Percentiles rank a stretch among this genome's conserved stretches.
phyloP scores from a whole-genome alignment of 169 alveolate genomes.

The Plasmodium inui region DNA sequence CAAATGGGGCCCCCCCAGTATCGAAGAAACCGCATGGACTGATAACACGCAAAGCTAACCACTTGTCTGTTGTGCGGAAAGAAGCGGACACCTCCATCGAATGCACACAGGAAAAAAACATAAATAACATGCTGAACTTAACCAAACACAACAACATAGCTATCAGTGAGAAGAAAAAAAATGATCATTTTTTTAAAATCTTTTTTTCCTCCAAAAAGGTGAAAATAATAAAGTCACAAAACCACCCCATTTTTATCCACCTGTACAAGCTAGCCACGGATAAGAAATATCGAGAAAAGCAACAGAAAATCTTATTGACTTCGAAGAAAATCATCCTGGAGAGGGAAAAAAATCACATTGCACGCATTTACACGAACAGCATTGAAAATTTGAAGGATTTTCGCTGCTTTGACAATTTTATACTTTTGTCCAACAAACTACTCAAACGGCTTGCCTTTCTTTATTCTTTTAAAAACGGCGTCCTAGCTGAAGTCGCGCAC shows the following conservation, averaged over 20 bases:
- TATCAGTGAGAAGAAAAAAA: slow-evolving; percentile 46
- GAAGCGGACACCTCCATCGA: neutral
- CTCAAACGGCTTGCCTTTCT: slow-evolving; percentile 34
- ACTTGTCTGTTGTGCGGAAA: neutral
- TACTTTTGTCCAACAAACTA: slow-evolving; percentile 40
- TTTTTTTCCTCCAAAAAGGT: slow-evolving; percentile 74
- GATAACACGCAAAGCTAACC: neutral
- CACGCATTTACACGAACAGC: slow-evolving; percentile 65
- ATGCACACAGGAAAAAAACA: slow-evolving; percentile 23
- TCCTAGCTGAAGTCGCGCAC: slow-evolving; percentile 54
- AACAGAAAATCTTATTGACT: slow-evolving; percentile 50
- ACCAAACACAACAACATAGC: slow-evolving; percentile 8
- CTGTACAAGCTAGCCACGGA: slow-evolving; percentile 69
- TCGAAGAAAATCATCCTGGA: slow-evolving; percentile 50
- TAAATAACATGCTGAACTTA: slow-evolving; percentile 10
- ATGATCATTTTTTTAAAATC: slow-evolving; percentile 70
- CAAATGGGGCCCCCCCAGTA: neutral
- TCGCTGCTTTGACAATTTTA: slow-evolving; percentile 49
- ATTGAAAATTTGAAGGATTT: slow-evolving; percentile 59
- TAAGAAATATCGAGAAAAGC: slow-evolving; percentile 52
- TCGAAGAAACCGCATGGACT: neutral
- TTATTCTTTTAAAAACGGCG: slow-evolving; percentile 65
- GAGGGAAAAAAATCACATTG: slow-evolving; percentile 51
- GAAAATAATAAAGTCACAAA: slow-evolving; percentile 73
- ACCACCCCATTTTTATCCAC: slow-evolving; percentile 72